Evolutionary conservation across 2,329 filamentous ascomycete species (phyloP).

Genomic region (Colletotrichum spaethianum): DNA sequence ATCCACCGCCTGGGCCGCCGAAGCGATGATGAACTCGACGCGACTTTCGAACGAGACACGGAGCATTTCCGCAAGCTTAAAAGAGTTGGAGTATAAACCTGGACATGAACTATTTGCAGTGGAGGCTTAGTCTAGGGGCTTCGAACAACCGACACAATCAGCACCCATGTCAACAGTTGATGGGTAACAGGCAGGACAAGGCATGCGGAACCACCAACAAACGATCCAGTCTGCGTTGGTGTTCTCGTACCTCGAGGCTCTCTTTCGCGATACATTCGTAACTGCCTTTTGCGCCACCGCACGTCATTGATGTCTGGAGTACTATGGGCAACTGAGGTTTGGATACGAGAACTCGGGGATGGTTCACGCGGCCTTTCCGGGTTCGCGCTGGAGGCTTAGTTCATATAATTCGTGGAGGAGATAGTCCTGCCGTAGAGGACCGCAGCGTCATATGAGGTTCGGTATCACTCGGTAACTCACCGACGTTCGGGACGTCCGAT

Average conservation of each 20-base stretch:
- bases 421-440: too few species aligned
- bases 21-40: constrained; percentile 40
- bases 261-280: too few species aligned
- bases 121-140: neutral
- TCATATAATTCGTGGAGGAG: neutral
- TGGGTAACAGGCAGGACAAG: neutral
- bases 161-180: neutral
- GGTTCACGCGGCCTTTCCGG: too few species aligned
- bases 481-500: neutral
- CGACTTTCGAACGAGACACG: neutral
- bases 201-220: neutral
- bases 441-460: neutral
- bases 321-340: neutral
- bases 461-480: neutral
- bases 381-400: neutral
- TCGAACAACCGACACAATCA: neutral
- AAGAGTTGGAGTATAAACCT: neutral
- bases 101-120: neutral
- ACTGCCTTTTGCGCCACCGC: neutral
- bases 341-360: neutral
- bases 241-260: neutral
- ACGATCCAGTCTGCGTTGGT: neutral
- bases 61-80: neutral
- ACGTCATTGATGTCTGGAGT: too few species aligned
- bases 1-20: constrained; percentile 47